These are phyloP conservation scores for Inonotus hispidus DNA, from an alignment of 1,284 basidiomycete species.

Conservation along the genomic window DNA sequence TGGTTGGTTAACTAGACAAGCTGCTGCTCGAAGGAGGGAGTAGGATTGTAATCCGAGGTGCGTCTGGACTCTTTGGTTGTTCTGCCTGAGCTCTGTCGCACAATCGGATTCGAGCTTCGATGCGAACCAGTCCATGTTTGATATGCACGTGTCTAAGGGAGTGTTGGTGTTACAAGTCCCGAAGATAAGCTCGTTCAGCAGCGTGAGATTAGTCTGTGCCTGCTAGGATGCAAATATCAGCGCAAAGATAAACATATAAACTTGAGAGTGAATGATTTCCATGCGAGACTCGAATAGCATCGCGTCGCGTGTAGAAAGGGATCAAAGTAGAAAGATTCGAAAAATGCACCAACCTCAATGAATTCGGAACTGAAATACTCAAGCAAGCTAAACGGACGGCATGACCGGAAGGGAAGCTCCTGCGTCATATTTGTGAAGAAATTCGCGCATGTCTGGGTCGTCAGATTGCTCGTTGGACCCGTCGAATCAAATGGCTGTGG, in stretches of 20 bases:
- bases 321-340: slow-evolving; percentile 7
- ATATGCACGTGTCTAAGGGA: slow-evolving; percentile 42
- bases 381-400: slow-evolving; percentile 73
- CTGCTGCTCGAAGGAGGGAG: slow-evolving; percentile 47
- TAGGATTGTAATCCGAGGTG: slow-evolving; percentile 54
- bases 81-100: slow-evolving; percentile 42
- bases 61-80: slow-evolving; percentile 44
- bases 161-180: slow-evolving; percentile 68
- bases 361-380: slow-evolving; percentile 54
- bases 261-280: too few species aligned
- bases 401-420: slow-evolving; percentile 52
- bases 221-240: slow-evolving; percentile 28
- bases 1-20: slow-evolving; percentile 48
- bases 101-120: slow-evolving; percentile 44
- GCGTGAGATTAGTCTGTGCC: slow-evolving; percentile 58
- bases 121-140: slow-evolving; percentile 61
- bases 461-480: slow-evolving; percentile 53
- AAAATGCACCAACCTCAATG: slow-evolving; percentile 38
- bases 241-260: neutral
- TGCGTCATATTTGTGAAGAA: slow-evolving; percentile 74
- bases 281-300: too few species aligned
- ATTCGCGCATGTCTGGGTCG: slow-evolving; percentile 52
- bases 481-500: slow-evolving; percentile 70
- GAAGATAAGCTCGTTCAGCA: slow-evolving; percentile 66
- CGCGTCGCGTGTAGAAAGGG: too few species aligned